These are phyloP conservation scores for Dorcoceras hygrometricum DNA, from an alignment of 257 asterid species.

Conservation along the genomic window DNA sequence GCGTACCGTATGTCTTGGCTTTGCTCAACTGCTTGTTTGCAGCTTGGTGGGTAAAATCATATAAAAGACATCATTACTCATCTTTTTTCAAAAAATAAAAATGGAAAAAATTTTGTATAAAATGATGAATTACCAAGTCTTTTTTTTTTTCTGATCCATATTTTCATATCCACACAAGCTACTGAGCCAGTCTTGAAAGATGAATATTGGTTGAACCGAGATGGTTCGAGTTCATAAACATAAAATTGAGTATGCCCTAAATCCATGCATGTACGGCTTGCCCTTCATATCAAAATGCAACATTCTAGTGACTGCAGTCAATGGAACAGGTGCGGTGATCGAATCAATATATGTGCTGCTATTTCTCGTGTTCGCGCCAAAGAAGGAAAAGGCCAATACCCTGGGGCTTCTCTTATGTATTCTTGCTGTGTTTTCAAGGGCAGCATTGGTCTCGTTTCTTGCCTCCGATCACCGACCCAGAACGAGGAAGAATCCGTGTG, in stretches of 20 bases:
- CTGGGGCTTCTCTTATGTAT: constrained; percentile 43
- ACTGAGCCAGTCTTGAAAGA: no score
- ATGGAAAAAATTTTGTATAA: no score
- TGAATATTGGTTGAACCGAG: no score
- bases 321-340: constrained; percentile 56
- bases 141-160: no score
- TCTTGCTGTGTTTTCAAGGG: constrained; percentile 45
- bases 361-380: constrained; percentile 57
- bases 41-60: constrained; percentile 35
- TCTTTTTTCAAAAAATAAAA: no score
- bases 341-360: constrained; percentile 56
- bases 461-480: constrained; percentile 36
- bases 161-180: no score
- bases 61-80: no score
- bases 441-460: constrained; percentile 51
- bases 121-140: no score
- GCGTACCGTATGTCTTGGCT: constrained; percentile 61
- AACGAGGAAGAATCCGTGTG: constrained; percentile 48
- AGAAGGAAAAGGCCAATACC: constrained; percentile 59
- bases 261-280: constrained; percentile 65
- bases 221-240: no score
- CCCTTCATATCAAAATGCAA: constrained; percentile 70
- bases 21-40: constrained; percentile 62
- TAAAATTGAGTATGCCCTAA: no score
- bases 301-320: constrained; percentile 48